Conservation (phyloP, 1,139 yeast genomes). For the Hemisphaericaspora lyxosophila region DNA sequence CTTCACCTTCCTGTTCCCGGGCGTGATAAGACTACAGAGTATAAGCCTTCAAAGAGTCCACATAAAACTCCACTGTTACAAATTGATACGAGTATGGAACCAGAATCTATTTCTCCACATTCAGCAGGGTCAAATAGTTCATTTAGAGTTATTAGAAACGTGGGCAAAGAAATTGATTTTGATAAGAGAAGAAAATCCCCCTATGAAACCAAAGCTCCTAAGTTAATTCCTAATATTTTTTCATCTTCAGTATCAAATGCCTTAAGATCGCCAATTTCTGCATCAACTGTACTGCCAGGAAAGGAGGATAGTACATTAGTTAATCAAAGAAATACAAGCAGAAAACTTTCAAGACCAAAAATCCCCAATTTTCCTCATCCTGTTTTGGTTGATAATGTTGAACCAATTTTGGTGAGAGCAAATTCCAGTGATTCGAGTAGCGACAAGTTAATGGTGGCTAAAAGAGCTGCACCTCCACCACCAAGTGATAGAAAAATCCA, state of each 20-base stretch:
- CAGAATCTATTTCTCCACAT: slow-evolving; percentile 11
- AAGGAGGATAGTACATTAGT: slow-evolving; percentile 24
- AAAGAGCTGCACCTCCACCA: slow-evolving; percentile 75
- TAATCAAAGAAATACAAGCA: slow-evolving; percentile 1
- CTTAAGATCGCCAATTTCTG: slow-evolving; percentile 37
- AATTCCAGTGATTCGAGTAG: slow-evolving; percentile 3
- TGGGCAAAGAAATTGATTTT: slow-evolving; percentile 69
- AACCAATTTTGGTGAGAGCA: neutral
- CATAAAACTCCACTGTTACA: slow-evolving; percentile 26
- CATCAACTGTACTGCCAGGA: slow-evolving; percentile 34
- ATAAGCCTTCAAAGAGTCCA: too few species aligned
- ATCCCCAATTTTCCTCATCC: neutral
- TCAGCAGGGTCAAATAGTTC: slow-evolving; percentile 27
- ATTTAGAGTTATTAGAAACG: slow-evolving; percentile 59
- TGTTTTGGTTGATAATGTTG: neutral
- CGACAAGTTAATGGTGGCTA: slow-evolving; percentile 48
- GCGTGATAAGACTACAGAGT: too few species aligned
- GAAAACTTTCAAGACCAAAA: neutral
- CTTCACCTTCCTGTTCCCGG: slow-evolving; percentile 24
- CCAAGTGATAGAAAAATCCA: slow-evolving; percentile 30
- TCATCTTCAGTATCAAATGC: slow-evolving; percentile 40
- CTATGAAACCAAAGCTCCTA: slow-evolving; percentile 49
- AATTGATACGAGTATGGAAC: slow-evolving; percentile 24
- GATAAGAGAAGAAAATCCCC: slow-evolving; percentile 81
- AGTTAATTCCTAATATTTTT: slow-evolving; percentile 43